Conservation (phyloP, 805 yeast species). For the Brettanomyces custersianus region DNA sequence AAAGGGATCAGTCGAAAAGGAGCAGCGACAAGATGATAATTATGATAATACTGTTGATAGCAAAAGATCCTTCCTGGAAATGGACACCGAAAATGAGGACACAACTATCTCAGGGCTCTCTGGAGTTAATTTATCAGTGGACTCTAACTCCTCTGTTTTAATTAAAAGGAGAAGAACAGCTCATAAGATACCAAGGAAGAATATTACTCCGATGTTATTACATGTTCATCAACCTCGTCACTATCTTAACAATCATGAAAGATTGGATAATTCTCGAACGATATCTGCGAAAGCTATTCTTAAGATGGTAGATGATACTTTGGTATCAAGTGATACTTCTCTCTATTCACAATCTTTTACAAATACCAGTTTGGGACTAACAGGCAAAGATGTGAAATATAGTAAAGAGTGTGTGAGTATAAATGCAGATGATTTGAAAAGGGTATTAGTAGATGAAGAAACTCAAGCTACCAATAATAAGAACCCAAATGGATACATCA, state of each 20-base stretch:
- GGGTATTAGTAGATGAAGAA: constrained; percentile 13
- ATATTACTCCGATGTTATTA: neutral
- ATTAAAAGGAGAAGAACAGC: neutral
- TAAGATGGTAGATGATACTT: constrained; percentile 30
- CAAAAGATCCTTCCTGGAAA: neutral
- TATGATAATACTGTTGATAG: constrained; percentile 1
- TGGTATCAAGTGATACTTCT: constrained; percentile 29
- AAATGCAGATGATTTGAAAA: constrained; percentile 22
- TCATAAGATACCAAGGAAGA: neutral
- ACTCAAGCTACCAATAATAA: neutral
- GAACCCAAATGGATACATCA: neutral
- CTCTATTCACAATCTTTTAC: constrained; percentile 16
- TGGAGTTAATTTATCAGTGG: neutral
- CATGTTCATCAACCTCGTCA: neutral
- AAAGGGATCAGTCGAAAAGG: constrained; percentile 4
- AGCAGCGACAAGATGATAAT: constrained; percentile 1
- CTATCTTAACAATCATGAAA: constrained; percentile 4
- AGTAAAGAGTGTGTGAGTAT: constrained; percentile 16
- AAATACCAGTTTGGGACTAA: neutral
- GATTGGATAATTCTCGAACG: constrained; percentile 27
- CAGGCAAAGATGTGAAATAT: neutral
- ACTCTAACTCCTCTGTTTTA: neutral
- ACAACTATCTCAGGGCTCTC: neutral
- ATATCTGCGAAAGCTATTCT: constrained; percentile 28
- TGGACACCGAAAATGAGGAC: neutral